Evolutionary conservation across 139 green algal species (phyloP), one percentile per base, ranked within the genome.

Genomic region (Picochlorum sp.): DNA sequence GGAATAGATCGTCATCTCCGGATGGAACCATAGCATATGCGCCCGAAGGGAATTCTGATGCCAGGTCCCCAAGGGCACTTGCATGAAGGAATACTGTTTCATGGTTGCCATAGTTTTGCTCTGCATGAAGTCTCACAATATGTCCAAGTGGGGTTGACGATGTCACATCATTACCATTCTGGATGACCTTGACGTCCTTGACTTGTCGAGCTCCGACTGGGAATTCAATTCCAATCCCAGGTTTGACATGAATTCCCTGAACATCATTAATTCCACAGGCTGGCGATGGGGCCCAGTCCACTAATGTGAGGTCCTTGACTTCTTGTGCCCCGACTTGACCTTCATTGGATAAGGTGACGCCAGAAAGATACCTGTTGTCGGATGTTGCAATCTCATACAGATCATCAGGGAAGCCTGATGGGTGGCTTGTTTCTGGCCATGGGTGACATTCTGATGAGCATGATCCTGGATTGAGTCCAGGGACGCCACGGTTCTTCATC

Each of bases 91-190:
- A 54, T 10, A 54, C 4, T 54, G 47, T 54, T 54, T 54, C 47
- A 54, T 54, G 47, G n/a, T 54, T 54, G 16, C 47, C 47, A 54
- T 54, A 54, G 47, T 54, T 54, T 20, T 54, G n/a, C 16, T 54
- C n/a, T 7, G 47, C 47, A 54, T 54, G 47, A 54, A 54, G 47
- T 21, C 47, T 54, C 18, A 21, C 47, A 54, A 54, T 54, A 54
- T 54, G 47, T 54, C 47, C 47, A 24, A 54, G 47, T 13, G 47
- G 47, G n/a, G 47, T 54, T 20, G 47, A 13, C 2, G 16, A 21
- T 54, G 47, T 54, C 18, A 54, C 47, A 54, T 54, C 47, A 9
- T 54, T 54, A 10, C 47, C 15, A 54, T 54, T 21, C n/a, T 21
- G 8, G n/a, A 20, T 54, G 47, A 54, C 47, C n/a, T 10, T 20